Evolutionary conservation across 768 basidiomycete species (phyloP), one percentile per base, ranked within the genome.

Genomic region (Auricularia sp.): DNA sequence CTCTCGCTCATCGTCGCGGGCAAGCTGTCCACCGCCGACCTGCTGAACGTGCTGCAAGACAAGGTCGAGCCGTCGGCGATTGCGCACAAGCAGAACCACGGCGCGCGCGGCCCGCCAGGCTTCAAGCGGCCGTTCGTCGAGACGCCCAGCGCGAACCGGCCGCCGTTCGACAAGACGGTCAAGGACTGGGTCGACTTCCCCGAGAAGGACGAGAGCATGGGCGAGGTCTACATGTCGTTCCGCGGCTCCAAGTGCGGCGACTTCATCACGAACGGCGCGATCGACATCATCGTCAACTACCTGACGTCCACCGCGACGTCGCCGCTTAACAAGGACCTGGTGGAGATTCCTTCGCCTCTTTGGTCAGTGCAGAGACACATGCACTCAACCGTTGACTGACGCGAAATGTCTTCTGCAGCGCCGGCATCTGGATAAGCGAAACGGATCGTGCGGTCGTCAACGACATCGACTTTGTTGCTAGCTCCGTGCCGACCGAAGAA

Each of bases 61-160:
- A 72, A 92, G 71, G 83, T 98, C 5, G 94, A 98, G 70, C 92
- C 94, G 0, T 82, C 76, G 61, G 85, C 98, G 64, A 80, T 92
- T 36, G 80, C 79, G 29, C 92, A 97, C 71, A 82, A 83, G 8
- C 88, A 90, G 71, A 81, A 85, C 67, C 75, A 81, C 21, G 94
- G 92, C 2, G 77, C 84, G 59, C 81, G 80, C 13, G 56, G 56
- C 3, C 95, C 94, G 4, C 68, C 76, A 1, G 90, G 86, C 7
- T 99, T 96, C 95, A 92, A 90, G 68, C 85, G 96, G 21, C 97
- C 97, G 4, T 98, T 98, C 72, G 70, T 98, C 39, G 94, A 98
- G 77, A 94, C 94, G 0, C 69, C 84, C 10, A 94, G 90, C 67
- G 85, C 88, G 5, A 74, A 75, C n/a, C 78, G 86, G 29, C 77